Evolutionary conservation across 83 land plant species (phyloP).

Genomic region (Thuja plicata): DNA sequence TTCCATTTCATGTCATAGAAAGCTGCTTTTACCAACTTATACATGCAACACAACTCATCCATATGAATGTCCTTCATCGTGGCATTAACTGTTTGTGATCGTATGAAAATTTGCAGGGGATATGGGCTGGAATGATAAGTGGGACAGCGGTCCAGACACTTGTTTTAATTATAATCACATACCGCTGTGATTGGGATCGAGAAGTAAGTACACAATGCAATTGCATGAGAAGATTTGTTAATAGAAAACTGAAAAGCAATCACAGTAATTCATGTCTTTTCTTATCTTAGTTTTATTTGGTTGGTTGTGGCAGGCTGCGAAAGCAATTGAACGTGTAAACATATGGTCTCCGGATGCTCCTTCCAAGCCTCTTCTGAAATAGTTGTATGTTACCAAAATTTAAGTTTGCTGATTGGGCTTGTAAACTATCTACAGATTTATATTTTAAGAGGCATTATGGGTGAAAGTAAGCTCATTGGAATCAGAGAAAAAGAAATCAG

Average conservation of each 20-base stretch:
- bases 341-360: background rate
- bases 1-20: background rate
- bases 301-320: background rate
- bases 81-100: background rate
- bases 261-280: background rate
- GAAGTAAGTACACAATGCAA: conserved; percentile 23
- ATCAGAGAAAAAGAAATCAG: background rate
- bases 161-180: conserved; percentile 20
- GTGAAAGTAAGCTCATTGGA: background rate
- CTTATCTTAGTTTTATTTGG: background rate
- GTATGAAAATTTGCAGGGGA: conserved; percentile 25
- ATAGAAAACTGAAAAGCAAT: background rate
- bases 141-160: conserved; percentile 54
- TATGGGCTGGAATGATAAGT: conserved; percentile 55
- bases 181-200: conserved; percentile 38
- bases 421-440: background rate
- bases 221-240: background rate
- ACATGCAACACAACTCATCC: background rate
- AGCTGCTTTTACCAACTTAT: background rate
- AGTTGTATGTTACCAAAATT: background rate
- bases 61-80: background rate
- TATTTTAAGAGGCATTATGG: background rate
- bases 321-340: background rate
- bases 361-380: background rate
- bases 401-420: background rate